Base-by-base conservation (phyloP, 192 early-diverging fungal genomes). In the Borealophlyctis nickersoniae region DNA sequence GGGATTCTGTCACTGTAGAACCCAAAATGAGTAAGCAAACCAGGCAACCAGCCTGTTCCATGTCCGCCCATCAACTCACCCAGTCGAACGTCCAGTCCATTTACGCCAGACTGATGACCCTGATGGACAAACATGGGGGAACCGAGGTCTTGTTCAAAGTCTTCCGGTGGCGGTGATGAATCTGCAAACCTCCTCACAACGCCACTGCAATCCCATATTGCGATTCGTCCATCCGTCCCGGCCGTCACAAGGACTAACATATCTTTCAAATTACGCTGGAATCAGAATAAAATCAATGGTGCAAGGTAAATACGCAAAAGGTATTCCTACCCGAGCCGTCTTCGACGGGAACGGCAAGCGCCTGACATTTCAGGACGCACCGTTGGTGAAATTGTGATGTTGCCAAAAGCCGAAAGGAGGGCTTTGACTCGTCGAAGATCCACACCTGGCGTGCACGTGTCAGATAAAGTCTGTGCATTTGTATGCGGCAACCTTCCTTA, bases 41-140 rank as follows among this genome's bases (percentile, higher is more conserved):
- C 26, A 16, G 49, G 31, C 0, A 5, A 35, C 29, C 24, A 23
- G 54, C 7, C 50, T 29, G 67, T 62, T 52, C 54, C 60, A 16
- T n/a, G 19, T 45, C 39, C 39, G 39, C 39, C 7, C 7, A 19
- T 13, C 39, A 45, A 45, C 39, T 60, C 62, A 3, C 51, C 39
- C 19, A 63, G 26, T 23, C 58, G 34, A 1, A 82, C 76, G 51
- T 78, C 73, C 35, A 93, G 35, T 7, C 81, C 76, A 63, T 93
- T 92, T n/a, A 93, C 80, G 16, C 92, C 92, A 4, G 88, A 90
- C 75, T 86, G 87, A 24, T 89, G 88, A 28, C 48, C 26, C 49
- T 63, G 51, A 13, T 69, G 69, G 24, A 64, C 55, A 48, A 67
- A 55, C 0, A 72, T 52, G 0, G 84, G 81, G 7, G 56, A 23